phyloP scores from a whole-genome alignment of 352 stramenopile species.

The Stephanocyclus meneghinianus region DNA sequence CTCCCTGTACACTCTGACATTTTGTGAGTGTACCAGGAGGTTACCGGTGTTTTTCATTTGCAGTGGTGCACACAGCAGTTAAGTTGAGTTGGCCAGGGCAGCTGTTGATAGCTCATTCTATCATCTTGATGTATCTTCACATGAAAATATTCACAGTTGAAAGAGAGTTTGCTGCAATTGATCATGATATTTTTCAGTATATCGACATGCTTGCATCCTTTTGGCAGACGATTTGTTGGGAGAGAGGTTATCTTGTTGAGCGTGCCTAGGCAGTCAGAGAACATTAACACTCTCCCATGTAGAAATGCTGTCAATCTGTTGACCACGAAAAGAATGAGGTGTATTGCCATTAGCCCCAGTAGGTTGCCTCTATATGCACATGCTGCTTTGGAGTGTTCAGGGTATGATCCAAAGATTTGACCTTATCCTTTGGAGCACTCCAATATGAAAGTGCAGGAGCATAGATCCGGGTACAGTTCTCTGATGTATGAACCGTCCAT shows the following conservation, averaged over 20 bases:
- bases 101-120: neutral
- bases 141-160: constrained; percentile 11
- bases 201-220: too few relatives aligned
- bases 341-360: constrained; percentile 15
- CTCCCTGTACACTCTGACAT: too few relatives aligned
- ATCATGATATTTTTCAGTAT: too few relatives aligned
- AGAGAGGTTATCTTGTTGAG: neutral
- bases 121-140: neutral
- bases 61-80: too few relatives aligned
- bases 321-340: constrained; percentile 11
- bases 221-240: neutral
- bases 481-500: neutral
- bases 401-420: constrained; percentile 4
- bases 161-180: constrained; percentile 1
- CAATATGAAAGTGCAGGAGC: neutral
- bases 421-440: neutral
- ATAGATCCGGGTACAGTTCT: neutral
- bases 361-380: neutral
- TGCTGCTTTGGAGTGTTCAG: neutral
- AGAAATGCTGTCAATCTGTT: neutral
- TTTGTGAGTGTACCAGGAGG: too few relatives aligned
- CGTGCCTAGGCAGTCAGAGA: constrained; percentile 19
- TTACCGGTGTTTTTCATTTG: too few relatives aligned
- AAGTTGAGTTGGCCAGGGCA: constrained; percentile 19
- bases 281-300: neutral